Evolutionary conservation across 495 filamentous ascomycete species (phyloP).

Genomic region (Aspergillus affinis): DNA sequence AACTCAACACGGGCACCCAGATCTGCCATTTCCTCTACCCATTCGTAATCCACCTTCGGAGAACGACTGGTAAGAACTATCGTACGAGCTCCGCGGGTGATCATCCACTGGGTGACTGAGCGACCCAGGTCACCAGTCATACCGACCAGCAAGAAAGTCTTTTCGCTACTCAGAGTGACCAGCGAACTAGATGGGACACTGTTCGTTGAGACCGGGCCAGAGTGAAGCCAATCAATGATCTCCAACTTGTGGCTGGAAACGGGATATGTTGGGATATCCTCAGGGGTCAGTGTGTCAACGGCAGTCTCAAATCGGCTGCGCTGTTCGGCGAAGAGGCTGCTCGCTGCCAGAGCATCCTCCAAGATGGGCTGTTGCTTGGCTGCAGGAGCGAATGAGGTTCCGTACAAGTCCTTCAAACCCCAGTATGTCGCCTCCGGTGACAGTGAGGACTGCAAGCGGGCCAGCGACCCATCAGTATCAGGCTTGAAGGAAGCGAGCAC

Average conservation of each 20-base stretch:
- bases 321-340: neutral
- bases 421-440: neutral
- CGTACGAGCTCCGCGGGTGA: conserved; percentile 9
- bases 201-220: neutral
- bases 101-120: conserved; percentile 19
- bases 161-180: neutral
- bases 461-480: neutral
- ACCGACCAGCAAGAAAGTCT: conserved; percentile 14
- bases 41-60: neutral
- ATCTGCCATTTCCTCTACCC: neutral
- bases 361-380: neutral
- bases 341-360: neutral
- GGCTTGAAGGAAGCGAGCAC: neutral
- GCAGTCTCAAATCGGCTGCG: neutral
- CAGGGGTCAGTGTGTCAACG: neutral
- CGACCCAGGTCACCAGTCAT: conserved; percentile 15
- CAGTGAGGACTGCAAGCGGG: neutral
- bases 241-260: neutral
- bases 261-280: neutral
- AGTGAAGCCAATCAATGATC: neutral
- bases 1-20: neutral
- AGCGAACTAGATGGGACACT: neutral
- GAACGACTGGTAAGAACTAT: conserved; percentile 4
- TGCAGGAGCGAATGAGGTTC: neutral
- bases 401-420: neutral